phyloP scores from a whole-genome alignment of 106 monocot genomes.

The Chionographis japonica region DNA sequence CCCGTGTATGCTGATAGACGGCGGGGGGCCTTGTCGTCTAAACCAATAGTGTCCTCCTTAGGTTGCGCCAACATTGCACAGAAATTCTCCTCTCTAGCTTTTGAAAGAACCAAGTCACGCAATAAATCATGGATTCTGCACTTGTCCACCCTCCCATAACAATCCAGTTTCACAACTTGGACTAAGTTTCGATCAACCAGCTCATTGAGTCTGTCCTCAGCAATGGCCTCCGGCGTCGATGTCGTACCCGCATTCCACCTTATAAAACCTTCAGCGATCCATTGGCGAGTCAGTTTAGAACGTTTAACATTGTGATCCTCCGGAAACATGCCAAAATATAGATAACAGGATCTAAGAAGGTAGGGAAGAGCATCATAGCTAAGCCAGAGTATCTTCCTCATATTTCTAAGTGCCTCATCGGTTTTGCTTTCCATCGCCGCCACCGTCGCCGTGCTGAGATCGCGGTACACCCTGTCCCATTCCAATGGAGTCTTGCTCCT shows the following conservation, averaged over 20 bases:
- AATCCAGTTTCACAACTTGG: background rate
- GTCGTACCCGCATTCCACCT: background rate
- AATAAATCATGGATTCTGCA: constrained; percentile 18
- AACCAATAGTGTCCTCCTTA: no score
- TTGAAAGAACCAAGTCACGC: constrained; percentile 15
- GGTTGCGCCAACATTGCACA: background rate
- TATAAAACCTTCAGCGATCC: constrained; percentile 32
- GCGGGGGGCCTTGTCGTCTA: constrained; percentile 6
- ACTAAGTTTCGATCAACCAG: constrained; percentile 14
- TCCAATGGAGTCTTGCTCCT: background rate
- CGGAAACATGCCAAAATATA: constrained; percentile 26
- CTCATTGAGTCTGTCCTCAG: constrained; percentile 10
- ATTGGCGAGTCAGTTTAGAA: constrained; percentile 1
- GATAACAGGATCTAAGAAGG: constrained; percentile 9
- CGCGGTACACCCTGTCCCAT: constrained; percentile 3
- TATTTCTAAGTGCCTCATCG: background rate
- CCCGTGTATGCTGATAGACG: background rate
- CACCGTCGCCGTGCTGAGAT: background rate
- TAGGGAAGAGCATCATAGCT: constrained; percentile 22
- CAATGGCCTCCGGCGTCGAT: background rate
- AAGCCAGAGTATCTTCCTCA: background rate
- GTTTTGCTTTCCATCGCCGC: background rate
- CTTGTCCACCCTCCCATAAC: constrained; percentile 4
- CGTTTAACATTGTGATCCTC: constrained; percentile 13
- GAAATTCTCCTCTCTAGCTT: constrained; percentile 14